phyloP scores from a whole-genome alignment of 2,329 filamentous ascomycete genomes.

The Aspergillus sp. region DNA sequence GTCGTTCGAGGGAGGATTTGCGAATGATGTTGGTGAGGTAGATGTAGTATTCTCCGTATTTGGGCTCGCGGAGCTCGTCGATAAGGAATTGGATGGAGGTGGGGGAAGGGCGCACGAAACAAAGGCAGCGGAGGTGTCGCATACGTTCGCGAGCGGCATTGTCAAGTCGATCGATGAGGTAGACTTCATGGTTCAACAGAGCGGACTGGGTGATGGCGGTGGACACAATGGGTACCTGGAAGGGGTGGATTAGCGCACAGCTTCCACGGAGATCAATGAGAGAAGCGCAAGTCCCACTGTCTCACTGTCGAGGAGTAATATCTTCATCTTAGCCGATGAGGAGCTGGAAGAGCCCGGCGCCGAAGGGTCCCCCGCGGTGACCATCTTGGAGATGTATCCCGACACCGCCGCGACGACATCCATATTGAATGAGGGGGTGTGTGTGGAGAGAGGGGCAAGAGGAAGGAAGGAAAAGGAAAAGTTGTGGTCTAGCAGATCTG shows the following conservation, averaged over 20 bases:
- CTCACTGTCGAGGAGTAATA: conserved; percentile 87
- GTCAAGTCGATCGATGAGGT: conserved; percentile 94
- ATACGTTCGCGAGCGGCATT: conserved; percentile 92
- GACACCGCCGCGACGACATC: conserved; percentile 91
- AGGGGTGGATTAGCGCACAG: conserved; percentile 22
- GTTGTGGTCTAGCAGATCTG: not conserved
- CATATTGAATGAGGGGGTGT: conserved; percentile 59
- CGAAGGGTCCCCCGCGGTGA: conserved; percentile 72
- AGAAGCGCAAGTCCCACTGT: conserved; percentile 63
- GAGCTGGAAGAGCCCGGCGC: conserved; percentile 62
- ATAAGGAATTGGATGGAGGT: conserved; percentile 92
- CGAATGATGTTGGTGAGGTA: conserved; percentile 98
- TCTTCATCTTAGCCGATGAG: conserved; percentile 92
- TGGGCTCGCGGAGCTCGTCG: conserved; percentile 92
- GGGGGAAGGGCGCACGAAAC: conserved; percentile 86
- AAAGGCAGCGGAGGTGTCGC: conserved; percentile 91
- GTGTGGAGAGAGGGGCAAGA: not conserved
- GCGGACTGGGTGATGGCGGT: conserved; percentile 94
- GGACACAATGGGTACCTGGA: conserved; percentile 80
- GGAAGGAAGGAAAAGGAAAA: conserved; percentile 1
- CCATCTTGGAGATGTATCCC: conserved; percentile 95
- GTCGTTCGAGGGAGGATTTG: conserved; percentile 89
- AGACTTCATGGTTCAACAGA: conserved; percentile 93
- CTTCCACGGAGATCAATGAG: not conserved
- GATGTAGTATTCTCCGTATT: conserved; percentile 95